A percentile compares a stretch with the other conserved stretches of the same genome.
Conservation (phyloP, 345 rosid genomes). For the Turnera subulata region DNA sequence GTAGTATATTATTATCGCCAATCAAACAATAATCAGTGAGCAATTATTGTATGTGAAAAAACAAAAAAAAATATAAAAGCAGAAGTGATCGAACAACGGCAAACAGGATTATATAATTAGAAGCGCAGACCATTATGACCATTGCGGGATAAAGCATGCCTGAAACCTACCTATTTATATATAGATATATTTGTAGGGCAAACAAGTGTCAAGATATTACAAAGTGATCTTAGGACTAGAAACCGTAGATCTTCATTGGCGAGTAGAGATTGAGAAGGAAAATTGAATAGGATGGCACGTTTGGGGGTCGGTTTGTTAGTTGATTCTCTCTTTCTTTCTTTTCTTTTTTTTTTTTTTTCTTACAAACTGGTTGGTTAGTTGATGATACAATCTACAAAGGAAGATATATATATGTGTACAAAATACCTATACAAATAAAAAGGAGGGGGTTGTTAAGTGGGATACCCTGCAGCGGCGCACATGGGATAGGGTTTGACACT, state of each 20-base stretch:
- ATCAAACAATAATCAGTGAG: too few relatives aligned
- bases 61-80: background rate
- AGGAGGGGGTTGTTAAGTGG: slow-evolving; percentile 20
- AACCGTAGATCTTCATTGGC: slow-evolving; percentile 14
- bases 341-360: background rate
- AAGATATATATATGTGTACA: background rate
- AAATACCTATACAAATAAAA: background rate
- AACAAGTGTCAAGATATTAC: slow-evolving; percentile 22
- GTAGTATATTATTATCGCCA: too few relatives aligned
- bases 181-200: slow-evolving; percentile 21
- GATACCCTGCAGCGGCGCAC: slow-evolving; percentile 48
- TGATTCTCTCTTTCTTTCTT: too few relatives aligned
- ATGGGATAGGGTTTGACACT: slow-evolving; percentile 39
- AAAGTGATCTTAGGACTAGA: slow-evolving; percentile 16
- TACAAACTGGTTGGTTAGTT: background rate
- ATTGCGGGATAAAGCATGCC: background rate
- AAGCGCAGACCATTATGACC: background rate
- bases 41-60: too few relatives aligned
- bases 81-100: slow-evolving; percentile 4
- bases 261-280: too few relatives aligned
- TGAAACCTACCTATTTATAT: slow-evolving; percentile 1
- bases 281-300: too few relatives aligned
- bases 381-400: background rate
- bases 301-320: too few relatives aligned
- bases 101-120: slow-evolving; percentile 4